Evolutionary conservation across 2,329 filamentous ascomycete species (phyloP).

Genomic region (Samsoniella hepiali): DNA sequence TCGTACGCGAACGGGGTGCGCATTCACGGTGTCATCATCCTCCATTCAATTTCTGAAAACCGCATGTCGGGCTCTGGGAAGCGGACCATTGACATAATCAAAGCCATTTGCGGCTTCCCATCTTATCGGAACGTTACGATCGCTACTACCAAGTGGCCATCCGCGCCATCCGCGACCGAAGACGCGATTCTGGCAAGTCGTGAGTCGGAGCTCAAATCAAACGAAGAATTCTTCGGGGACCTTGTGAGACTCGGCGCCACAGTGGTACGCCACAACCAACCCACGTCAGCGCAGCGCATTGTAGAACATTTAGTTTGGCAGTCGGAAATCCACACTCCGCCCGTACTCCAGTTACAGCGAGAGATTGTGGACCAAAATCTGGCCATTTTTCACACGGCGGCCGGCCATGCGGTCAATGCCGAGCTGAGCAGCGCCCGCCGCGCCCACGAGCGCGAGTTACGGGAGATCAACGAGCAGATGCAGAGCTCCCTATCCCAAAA

Average conservation of each 20-base stretch:
- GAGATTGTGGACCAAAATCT: background rate
- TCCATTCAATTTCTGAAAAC: constrained; percentile 7
- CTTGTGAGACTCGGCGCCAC: background rate
- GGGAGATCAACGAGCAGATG: background rate
- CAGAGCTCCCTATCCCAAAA: background rate
- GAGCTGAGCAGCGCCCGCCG: background rate
- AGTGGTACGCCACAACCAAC: background rate
- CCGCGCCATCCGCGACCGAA: background rate
- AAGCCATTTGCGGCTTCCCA: background rate
- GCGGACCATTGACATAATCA: background rate
- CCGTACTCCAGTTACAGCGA: background rate
- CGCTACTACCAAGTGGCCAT: background rate
- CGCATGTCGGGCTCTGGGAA: background rate
- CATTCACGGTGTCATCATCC: constrained; percentile 2
- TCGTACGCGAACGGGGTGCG: constrained; percentile 1
- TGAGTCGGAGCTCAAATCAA: background rate
- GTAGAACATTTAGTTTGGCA: background rate
- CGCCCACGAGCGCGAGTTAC: background rate
- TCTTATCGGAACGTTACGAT: background rate
- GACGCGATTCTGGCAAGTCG: background rate
- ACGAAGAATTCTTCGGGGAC: background rate
- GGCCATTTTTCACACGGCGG: background rate
- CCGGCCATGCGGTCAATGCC: background rate
- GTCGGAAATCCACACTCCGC: background rate
- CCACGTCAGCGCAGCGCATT: background rate